A percentile compares a stretch with the other conserved stretches of the same genome.
Evolutionary conservation across 805 yeast species (phyloP).

Genomic region (Zygosaccharomyces gambellarensis): DNA sequence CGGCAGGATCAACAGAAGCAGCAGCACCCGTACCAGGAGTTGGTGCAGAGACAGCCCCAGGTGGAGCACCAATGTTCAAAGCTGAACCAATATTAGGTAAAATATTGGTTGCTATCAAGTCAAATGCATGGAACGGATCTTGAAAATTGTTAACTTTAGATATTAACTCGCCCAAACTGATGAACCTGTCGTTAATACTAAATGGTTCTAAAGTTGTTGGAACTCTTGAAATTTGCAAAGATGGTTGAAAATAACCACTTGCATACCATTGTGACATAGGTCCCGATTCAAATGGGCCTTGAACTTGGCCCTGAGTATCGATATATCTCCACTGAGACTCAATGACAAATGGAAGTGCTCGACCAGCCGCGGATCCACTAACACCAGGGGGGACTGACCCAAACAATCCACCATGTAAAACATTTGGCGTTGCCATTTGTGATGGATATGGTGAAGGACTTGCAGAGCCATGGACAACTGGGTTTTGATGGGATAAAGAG

Average conservation of each 20-base stretch:
- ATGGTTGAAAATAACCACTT: constrained; percentile 54
- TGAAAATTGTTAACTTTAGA: constrained; percentile 21
- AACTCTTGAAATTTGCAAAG: constrained; percentile 52
- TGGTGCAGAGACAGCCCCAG: neutral
- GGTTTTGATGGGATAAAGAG: neutral
- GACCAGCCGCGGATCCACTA: constrained; percentile 1
- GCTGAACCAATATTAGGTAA: constrained; percentile 1
- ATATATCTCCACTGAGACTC: constrained; percentile 67
- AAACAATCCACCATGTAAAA: constrained; percentile 5
- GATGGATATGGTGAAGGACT: constrained; percentile 14
- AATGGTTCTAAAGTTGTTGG: constrained; percentile 27
- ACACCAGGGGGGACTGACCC: constrained; percentile 1
- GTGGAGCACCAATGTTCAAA: neutral
- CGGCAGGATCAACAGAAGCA: neutral
- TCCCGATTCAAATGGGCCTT: constrained; percentile 79
- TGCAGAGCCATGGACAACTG: constrained; percentile 7
- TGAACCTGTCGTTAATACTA: constrained; percentile 24
- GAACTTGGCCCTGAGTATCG: constrained; percentile 64
- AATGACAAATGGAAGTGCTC: constrained; percentile 27
- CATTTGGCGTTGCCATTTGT: constrained; percentile 11
- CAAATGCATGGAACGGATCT: constrained; percentile 29
- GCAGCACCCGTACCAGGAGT: neutral
- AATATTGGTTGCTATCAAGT: constrained; percentile 8
- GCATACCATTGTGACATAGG: constrained; percentile 79
- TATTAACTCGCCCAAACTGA: constrained; percentile 26